These are phyloP conservation scores for Coprinopsis cinerea DNA, from an alignment of 768 basidiomycete genomes.

Conservation along the genomic window DNA sequence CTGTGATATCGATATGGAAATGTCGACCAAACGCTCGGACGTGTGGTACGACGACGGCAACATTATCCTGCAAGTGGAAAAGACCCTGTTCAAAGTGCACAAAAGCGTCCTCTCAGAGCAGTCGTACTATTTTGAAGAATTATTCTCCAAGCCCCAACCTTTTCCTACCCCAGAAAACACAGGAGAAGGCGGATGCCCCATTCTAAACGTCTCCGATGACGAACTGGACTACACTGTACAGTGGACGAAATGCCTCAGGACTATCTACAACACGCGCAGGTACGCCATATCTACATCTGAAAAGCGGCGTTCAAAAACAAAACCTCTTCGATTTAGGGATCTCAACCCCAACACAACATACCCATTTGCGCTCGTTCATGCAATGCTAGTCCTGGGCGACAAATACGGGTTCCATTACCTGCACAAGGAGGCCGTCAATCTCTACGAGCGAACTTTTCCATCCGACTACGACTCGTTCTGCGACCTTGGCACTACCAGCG, in stretches of 20 bases:
- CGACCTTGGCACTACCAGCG: not conserved
- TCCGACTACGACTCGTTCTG: not conserved
- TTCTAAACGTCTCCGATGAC: not conserved
- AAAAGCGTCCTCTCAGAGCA: slow-evolving; percentile 5
- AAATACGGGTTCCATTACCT: not conserved
- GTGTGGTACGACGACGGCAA: slow-evolving; percentile 15
- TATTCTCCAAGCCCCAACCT: slow-evolving; percentile 6
- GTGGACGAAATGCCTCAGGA: not conserved
- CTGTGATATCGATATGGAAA: too few relatives aligned
- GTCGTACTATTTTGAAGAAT: slow-evolving; percentile 4
- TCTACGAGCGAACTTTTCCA: not conserved
- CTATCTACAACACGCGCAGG: not conserved
- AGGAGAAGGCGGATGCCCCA: not conserved
- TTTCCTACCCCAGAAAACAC: not conserved
- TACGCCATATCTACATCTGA: not conserved
- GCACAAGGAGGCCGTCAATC: not conserved
- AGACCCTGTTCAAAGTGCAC: slow-evolving; percentile 8
- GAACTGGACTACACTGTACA: not conserved
- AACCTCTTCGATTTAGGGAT: not conserved
- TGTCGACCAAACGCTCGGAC: too few relatives aligned
- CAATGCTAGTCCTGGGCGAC: not conserved
- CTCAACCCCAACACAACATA: not conserved
- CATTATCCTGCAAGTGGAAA: slow-evolving; percentile 9
- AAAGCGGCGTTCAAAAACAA: not conserved
- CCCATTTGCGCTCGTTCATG: not conserved